These are phyloP conservation scores for Przewalskia tangutica DNA, from an alignment of 257 asterid species.

Conservation along the genomic window DNA sequence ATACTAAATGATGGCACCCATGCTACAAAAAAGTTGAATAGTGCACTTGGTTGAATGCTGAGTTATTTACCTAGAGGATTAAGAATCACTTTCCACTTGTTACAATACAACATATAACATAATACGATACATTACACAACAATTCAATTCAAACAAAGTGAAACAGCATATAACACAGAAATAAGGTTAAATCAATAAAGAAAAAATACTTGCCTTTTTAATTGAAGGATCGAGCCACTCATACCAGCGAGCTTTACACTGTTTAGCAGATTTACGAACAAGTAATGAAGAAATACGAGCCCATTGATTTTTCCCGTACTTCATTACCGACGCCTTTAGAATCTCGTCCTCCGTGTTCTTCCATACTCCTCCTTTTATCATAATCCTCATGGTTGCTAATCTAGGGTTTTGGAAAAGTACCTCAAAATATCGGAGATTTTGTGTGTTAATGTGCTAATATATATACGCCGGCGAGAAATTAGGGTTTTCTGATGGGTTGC, in stretches of 20 bases:
- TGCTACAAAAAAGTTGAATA: too few relatives aligned
- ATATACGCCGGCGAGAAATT: too few relatives aligned
- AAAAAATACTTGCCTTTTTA: slow-evolving; percentile 43
- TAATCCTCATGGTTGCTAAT: slow-evolving; percentile 69
- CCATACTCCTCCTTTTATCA: slow-evolving; percentile 99
- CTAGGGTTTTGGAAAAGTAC: neutral
- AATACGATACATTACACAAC: too few relatives aligned
- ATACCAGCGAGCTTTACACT: slow-evolving; percentile 98
- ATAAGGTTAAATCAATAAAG: neutral
- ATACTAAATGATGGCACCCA: too few relatives aligned
- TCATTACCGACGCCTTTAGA: slow-evolving; percentile 94
- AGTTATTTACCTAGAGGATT: too few relatives aligned
- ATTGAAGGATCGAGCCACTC: slow-evolving; percentile 99
- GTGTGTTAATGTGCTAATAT: neutral
- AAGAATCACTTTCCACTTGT: too few relatives aligned
- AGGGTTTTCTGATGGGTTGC: too few relatives aligned
- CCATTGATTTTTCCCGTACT: slow-evolving; percentile 95
- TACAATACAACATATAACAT: too few relatives aligned
- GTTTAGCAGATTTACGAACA: slow-evolving; percentile 96
- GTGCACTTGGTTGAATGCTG: too few relatives aligned
- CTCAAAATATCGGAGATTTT: neutral
- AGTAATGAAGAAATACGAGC: slow-evolving; percentile 90
- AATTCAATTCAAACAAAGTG: neutral
- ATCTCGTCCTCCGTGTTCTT: slow-evolving; percentile 99
- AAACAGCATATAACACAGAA: neutral